Conservation (phyloP, 192 early-diverging fungal genomes). For the Linnemannia exigua region DNA sequence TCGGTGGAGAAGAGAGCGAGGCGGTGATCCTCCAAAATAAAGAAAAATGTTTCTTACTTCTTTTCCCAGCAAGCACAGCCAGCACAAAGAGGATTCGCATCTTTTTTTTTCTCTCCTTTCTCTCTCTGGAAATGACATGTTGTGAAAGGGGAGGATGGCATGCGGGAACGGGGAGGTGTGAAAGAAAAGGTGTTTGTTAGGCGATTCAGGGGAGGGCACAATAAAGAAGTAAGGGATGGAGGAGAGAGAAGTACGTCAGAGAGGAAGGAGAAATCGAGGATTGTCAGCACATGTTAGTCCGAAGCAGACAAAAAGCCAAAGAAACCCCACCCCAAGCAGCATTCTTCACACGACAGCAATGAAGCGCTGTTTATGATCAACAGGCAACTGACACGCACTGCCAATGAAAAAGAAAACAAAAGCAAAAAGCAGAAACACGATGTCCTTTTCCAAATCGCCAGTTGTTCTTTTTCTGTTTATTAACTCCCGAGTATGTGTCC, state of each 20-base stretch:
- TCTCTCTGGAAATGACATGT: background rate
- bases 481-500: background rate
- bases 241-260: background rate
- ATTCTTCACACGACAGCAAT: too few species aligned
- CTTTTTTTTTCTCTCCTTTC: background rate
- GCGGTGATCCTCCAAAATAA: background rate
- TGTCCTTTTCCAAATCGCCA: slow-evolving; percentile 5
- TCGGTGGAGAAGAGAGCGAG: background rate
- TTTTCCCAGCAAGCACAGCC: background rate
- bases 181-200: too few species aligned
- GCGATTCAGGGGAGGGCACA: slow-evolving; percentile 16
- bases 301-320: background rate
- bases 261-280: background rate
- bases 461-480: background rate
- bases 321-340: background rate
- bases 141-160: background rate
- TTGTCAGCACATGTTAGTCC: too few species aligned
- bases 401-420: background rate
- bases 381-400: background rate
- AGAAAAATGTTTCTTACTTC: background rate
- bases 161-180: background rate
- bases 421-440: background rate
- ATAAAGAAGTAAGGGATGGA: background rate
- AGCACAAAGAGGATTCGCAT: background rate
- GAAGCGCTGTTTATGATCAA: background rate